Conservation (phyloP, 345 rosid genomes). For the Carallia brachiata region DNA sequence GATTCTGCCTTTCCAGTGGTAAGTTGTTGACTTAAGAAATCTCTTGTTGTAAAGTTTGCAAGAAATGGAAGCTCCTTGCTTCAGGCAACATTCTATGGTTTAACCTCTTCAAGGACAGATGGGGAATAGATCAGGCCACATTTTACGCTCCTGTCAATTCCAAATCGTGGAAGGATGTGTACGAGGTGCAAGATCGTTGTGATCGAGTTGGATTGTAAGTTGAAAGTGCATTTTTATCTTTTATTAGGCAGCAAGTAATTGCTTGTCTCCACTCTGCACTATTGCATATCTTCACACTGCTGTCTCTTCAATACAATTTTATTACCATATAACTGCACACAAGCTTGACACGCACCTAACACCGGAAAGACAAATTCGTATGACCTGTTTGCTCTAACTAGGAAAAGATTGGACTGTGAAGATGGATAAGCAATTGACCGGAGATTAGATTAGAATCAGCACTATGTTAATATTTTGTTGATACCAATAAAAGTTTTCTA, state of each 20-base stretch:
- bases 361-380: neutral
- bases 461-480: no score
- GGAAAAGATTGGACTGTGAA: neutral
- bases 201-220: slow-evolving; percentile 61
- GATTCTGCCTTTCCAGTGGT: neutral
- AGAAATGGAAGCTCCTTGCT: slow-evolving; percentile 52
- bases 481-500: no score
- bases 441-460: neutral
- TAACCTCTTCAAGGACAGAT: slow-evolving; percentile 48
- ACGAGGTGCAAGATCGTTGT: slow-evolving; percentile 55
- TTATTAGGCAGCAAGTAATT: neutral
- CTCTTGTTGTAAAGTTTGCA: slow-evolving; percentile 44
- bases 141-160: slow-evolving; percentile 37
- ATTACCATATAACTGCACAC: neutral
- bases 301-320: neutral
- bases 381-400: no score
- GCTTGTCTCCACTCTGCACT: neutral
- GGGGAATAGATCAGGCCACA: slow-evolving; percentile 52
- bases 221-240: neutral
- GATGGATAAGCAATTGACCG: neutral
- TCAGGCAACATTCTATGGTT: slow-evolving; percentile 46
- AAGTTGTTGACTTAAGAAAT: neutral
- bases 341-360: no score
- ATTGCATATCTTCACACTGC: no score
- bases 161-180: slow-evolving; percentile 53